Evolutionary conservation across 257 asterid species (phyloP).

Genomic region (Capsicum pubescens): DNA sequence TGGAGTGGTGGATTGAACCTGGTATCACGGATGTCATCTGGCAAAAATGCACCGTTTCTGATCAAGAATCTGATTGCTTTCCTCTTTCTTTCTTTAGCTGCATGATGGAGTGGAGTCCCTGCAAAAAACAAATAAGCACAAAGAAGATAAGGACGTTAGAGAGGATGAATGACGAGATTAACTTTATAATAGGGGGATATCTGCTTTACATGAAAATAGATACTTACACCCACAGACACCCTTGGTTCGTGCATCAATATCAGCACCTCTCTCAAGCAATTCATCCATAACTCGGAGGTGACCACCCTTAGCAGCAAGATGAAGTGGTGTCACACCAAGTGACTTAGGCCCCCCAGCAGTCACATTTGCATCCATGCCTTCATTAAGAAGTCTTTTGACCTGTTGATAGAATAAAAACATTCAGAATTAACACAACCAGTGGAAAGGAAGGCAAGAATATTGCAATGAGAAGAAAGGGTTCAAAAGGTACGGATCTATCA

Average conservation of each 20-base stretch:
- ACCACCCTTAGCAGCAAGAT: slow-evolving; percentile 98
- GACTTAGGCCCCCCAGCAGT: slow-evolving; percentile 93
- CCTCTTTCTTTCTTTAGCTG: slow-evolving; percentile 89
- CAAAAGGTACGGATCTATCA: background rate
- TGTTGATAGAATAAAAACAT: slow-evolving; percentile 26
- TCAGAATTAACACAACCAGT: background rate
- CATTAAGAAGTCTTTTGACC: slow-evolving; percentile 85
- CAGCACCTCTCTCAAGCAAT: slow-evolving; percentile 85
- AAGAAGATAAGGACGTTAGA: background rate
- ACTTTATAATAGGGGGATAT: background rate
- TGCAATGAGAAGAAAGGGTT: background rate
- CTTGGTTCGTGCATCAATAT: slow-evolving; percentile 94
- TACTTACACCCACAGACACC: slow-evolving; percentile 88
- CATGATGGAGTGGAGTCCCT: slow-evolving; percentile 99
- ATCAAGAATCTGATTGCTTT: slow-evolving; percentile 82
- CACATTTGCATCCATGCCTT: slow-evolving; percentile 86
- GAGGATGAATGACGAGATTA: background rate
- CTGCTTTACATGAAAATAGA: slow-evolving; percentile 1
- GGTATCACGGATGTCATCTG: slow-evolving; percentile 77
- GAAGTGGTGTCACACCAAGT: slow-evolving; percentile 94
- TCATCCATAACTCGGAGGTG: slow-evolving; percentile 87
- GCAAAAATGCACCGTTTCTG: slow-evolving; percentile 92
- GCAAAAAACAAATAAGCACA: slow-evolving; percentile 31
- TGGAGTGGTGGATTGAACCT: slow-evolving; percentile 98
- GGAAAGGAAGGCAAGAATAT: background rate